Conservation (phyloP, 2,329 filamentous ascomycete genomes). For the Thielaviopsis ethacetica region DNA sequence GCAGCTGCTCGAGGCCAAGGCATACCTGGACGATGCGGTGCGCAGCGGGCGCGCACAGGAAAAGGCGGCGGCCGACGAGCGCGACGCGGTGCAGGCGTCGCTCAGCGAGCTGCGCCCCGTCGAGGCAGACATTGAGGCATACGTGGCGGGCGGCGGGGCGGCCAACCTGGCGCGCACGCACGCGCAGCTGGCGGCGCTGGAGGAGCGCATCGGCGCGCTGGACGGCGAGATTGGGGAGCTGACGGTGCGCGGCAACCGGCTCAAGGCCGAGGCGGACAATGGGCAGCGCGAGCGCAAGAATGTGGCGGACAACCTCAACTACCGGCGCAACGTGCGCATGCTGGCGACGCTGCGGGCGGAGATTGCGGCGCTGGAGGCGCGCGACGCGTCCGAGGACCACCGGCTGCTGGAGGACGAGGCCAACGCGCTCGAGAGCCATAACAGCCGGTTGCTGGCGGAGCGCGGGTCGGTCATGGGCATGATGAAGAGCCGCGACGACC, state of each 20-base stretch:
- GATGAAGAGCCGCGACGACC: conserved; percentile 71
- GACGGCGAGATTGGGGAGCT: conserved; percentile 54
- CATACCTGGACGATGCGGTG: conserved; percentile 60
- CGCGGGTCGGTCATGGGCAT: conserved; percentile 58
- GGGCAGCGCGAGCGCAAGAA: conserved; percentile 72
- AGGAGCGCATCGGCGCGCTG: conserved; percentile 45
- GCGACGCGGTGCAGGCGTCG: conserved; percentile 55
- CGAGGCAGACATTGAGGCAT: conserved; percentile 63
- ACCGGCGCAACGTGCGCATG: conserved; percentile 56
- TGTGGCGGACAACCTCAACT: conserved; percentile 77
- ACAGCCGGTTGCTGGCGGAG: conserved; percentile 54
- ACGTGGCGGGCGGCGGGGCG: conserved; percentile 59
- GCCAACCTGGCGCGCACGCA: conserved; percentile 53
- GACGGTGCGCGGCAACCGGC: conserved; percentile 55
- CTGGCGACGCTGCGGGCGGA: conserved; percentile 51
- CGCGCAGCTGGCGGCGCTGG: conserved; percentile 49
- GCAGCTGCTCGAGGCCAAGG: conserved; percentile 57
- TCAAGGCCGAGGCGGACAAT: conserved; percentile 62
- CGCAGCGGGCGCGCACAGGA: conserved; percentile 57
- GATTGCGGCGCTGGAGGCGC: conserved; percentile 57
- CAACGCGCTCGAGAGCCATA: conserved; percentile 45
- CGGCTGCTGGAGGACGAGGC: conserved; percentile 57
- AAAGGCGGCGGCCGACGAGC: conserved; percentile 52
- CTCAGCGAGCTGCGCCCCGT: conserved; percentile 62
- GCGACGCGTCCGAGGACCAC: conserved; percentile 72